Evolutionary conservation across 1,139 yeast genomes (phyloP).

Genomic region (Entelexis sorbosivorans): DNA sequence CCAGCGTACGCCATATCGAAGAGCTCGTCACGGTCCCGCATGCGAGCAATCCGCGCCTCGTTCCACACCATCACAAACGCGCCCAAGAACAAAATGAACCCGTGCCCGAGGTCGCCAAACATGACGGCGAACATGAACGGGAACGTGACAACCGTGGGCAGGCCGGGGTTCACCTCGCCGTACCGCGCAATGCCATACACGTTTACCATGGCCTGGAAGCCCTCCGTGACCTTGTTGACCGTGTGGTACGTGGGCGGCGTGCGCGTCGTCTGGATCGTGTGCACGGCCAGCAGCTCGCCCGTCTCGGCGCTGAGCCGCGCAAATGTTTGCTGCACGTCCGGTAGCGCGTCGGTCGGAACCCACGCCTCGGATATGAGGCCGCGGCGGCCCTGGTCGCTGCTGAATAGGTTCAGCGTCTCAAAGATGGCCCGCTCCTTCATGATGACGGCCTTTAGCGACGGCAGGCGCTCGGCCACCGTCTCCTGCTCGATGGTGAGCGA

Average conservation of each 20-base stretch:
- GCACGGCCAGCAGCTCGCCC: slow-evolving; percentile 51
- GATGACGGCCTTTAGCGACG: slow-evolving; percentile 56
- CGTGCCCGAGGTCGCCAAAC: slow-evolving; percentile 99
- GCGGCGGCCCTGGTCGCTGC: slow-evolving; percentile 73
- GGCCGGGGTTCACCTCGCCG: slow-evolving; percentile 91
- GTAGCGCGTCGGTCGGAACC: slow-evolving; percentile 57
- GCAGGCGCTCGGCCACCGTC: slow-evolving; percentile 32
- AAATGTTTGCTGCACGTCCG: slow-evolving; percentile 38
- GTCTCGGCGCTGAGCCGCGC: slow-evolving; percentile 44
- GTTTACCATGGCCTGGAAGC: slow-evolving; percentile 87
- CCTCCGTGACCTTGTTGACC: slow-evolving; percentile 82
- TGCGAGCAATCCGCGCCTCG: slow-evolving; percentile 52
- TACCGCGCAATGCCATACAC: slow-evolving; percentile 92
- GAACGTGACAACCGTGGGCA: slow-evolving; percentile 88
- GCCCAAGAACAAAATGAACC: slow-evolving; percentile 63
- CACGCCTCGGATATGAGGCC: slow-evolving; percentile 97
- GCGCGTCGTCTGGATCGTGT: slow-evolving; percentile 66
- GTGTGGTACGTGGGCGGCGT: slow-evolving; percentile 90
- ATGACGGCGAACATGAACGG: slow-evolving; percentile 98
- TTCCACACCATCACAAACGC: slow-evolving; percentile 59
- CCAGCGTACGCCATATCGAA: slow-evolving; percentile 95
- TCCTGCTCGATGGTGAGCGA: slow-evolving; percentile 65
- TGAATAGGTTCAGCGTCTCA: slow-evolving; percentile 66
- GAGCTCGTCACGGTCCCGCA: slow-evolving; percentile 71
- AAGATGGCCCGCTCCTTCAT: slow-evolving; percentile 66